Base-by-base conservation (phyloP, 225 moss, liverwort and hornwort species). In the Climacium dendroides region DNA sequence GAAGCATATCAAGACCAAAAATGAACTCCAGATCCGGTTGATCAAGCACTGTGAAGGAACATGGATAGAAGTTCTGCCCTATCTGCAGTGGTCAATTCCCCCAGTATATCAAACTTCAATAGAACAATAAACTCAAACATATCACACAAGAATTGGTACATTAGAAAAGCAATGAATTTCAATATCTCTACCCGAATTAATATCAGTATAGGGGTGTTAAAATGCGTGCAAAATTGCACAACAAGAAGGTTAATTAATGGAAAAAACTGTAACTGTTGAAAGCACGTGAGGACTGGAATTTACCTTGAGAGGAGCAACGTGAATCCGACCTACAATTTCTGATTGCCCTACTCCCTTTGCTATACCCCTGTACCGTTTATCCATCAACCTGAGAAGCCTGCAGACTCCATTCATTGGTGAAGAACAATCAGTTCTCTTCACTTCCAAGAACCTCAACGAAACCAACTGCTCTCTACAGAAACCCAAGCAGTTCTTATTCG, bases 251-350 rank as follows among this genome's bases (percentile, higher is more conserved):
- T 30, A 23, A 70, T 47, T 37, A 28, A 57, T 78, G 11, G 39
- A 15, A 78, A 57, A 71, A 64, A 41, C 26, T 78, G 85, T 65
- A 65, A 60, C 70, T 70, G 29, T 54, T 74, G 20, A 37, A 78
- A 88, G 55, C 25, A 64, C 10, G 45, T 34, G 55, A 79, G 57
- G 50, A 75, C 48, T 41, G 13, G n/a, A 61, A 67, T 87, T 85
- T 79, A 97, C 98, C 98, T 97, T 98, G 37, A 98, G 94, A 25
- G 98, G 99, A 65, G 99, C 99, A 60, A 99, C 99, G 89, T 99
- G 99, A 88, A 99, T 95, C 81, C 97, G 95, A 84, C 99, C 99
- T 55, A 99, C 95, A 86, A 99, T 99, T 90, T 96, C 95, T 43
- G 99, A 97, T 90, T 97, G 96, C 79, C 99, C 99, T 37, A 99